Percentiles rank a stretch among this genome's conserved stretches.
phyloP scores from a whole-genome alignment of 2,329 filamentous ascomycete genomes.

The Penicillium decumbens region DNA sequence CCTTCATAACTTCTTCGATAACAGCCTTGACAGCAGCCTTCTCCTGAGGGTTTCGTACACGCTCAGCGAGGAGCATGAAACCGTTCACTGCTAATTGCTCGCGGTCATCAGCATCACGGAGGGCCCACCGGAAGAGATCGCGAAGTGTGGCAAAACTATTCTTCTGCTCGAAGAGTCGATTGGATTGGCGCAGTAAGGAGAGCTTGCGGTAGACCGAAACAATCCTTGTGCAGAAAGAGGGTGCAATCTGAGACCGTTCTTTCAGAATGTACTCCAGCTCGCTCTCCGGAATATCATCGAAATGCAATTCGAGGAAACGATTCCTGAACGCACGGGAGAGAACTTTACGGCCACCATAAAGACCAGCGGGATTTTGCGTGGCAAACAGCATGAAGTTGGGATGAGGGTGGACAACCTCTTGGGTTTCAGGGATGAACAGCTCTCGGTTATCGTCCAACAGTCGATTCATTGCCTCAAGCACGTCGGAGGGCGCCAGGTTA shows the following conservation, averaged over 20 bases:
- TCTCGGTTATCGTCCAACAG: conserved; percentile 95
- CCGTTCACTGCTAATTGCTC: conserved; percentile 88
- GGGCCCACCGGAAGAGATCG: conserved; percentile 93
- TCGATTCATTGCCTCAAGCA: conserved; percentile 91
- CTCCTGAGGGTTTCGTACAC: conserved; percentile 88
- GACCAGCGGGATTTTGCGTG: conserved; percentile 90
- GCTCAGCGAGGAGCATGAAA: conserved; percentile 92
- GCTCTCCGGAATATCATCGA: conserved; percentile 93
- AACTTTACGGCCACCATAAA: conserved; percentile 92
- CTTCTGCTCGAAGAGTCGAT: conserved; percentile 90
- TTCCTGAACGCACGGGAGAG: conserved; percentile 94
- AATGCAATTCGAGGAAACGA: conserved; percentile 92
- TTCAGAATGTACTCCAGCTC: conserved; percentile 90
- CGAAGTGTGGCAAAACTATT: conserved; percentile 93
- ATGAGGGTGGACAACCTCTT: conserved; percentile 87
- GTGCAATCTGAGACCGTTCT: conserved; percentile 79
- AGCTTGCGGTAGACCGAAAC: conserved; percentile 92
- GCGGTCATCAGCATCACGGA: conserved; percentile 75
- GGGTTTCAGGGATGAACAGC: conserved; percentile 90
- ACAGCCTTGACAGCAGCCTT: conserved; percentile 76
- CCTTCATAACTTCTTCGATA: conserved; percentile 86
- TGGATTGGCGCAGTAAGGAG: conserved; percentile 82
- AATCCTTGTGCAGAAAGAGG: conserved; percentile 85
- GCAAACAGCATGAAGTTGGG: conserved; percentile 97
- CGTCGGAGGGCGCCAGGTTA: conserved; percentile 93